Evolutionary conservation across 2,329 filamentous ascomycete species (phyloP).

Genomic region (Ceratocystis alfenasii): DNA sequence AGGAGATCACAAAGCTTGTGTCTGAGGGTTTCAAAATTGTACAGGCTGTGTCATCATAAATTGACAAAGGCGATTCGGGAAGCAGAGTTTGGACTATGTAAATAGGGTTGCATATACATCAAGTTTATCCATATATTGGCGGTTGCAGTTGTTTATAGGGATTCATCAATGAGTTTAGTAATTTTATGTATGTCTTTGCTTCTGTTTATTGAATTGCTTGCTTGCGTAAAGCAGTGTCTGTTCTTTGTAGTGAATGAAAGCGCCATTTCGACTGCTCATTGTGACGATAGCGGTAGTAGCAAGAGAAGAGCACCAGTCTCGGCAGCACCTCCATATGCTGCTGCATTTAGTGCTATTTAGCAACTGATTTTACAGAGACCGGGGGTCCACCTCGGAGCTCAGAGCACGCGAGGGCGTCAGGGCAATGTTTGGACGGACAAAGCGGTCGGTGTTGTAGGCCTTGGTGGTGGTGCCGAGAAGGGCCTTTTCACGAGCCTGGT

Average conservation of each 20-base stretch:
- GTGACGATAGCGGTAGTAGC: background rate
- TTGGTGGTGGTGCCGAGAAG: slow-evolving; percentile 71
- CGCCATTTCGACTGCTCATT: background rate
- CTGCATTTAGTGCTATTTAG: background rate
- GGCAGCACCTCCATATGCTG: background rate
- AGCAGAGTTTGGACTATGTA: too few species aligned
- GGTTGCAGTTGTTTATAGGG: background rate
- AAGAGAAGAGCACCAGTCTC: background rate
- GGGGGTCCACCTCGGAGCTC: slow-evolving; percentile 1
- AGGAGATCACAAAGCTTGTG: slow-evolving; percentile 70
- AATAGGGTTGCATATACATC: background rate
- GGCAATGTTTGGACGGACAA: slow-evolving; percentile 30
- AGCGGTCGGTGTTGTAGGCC: slow-evolving; percentile 85
- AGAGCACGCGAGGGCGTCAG: slow-evolving; percentile 14
- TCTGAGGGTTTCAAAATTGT: slow-evolving; percentile 65
- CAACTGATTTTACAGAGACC: background rate
- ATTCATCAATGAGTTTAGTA: background rate
- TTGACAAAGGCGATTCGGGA: background rate
- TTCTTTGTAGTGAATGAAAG: slow-evolving; percentile 2
- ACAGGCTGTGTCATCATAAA: slow-evolving; percentile 39
- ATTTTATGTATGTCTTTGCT: background rate
- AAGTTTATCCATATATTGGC: too few species aligned
- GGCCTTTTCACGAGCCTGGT: slow-evolving; percentile 82
- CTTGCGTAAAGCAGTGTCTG: slow-evolving; percentile 1
- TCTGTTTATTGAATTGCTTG: slow-evolving; percentile 12